Evolutionary conservation across 2,329 filamentous ascomycete genomes (phyloP).

Genomic region (Aspergillus sp.): DNA sequence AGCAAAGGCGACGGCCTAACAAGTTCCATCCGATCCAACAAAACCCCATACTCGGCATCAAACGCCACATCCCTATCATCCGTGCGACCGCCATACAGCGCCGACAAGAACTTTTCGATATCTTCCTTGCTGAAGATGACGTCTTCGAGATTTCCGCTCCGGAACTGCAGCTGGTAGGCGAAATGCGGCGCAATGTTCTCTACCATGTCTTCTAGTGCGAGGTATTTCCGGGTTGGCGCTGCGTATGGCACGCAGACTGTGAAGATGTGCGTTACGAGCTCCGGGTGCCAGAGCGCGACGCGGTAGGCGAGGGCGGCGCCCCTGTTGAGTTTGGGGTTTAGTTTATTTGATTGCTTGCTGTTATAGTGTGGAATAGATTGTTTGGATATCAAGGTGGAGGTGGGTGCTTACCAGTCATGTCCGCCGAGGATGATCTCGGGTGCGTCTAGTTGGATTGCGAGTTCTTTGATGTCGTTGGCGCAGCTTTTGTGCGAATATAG

Average conservation of each 20-base stretch:
- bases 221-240: constrained; percentile 55
- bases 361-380: no score
- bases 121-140: constrained; percentile 59
- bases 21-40: constrained; percentile 63
- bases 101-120: constrained; percentile 69
- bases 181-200: constrained; percentile 65
- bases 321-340: constrained; percentile 42
- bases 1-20: constrained; percentile 62
- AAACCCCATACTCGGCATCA: constrained; percentile 60
- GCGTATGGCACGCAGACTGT: constrained; percentile 76
- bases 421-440: constrained; percentile 75
- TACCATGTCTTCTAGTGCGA: constrained; percentile 63
- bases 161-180: constrained; percentile 80
- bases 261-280: constrained; percentile 73
- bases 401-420: constrained; percentile 70
- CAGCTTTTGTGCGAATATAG: constrained; percentile 73
- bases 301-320: constrained; percentile 78
- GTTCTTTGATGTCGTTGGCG: constrained; percentile 71
- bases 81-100: constrained; percentile 67
- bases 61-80: constrained; percentile 61
- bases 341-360: not conserved
- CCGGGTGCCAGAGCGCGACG: constrained; percentile 70
- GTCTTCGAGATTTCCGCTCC: constrained; percentile 65
- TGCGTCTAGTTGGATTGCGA: constrained; percentile 62
- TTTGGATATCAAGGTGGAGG: no score